A percentile compares a stretch with the other conserved stretches of the same genome.
Conservation (phyloP, 2,329 filamentous ascomycete genomes). For the Leptographium radiaticola region DNA sequence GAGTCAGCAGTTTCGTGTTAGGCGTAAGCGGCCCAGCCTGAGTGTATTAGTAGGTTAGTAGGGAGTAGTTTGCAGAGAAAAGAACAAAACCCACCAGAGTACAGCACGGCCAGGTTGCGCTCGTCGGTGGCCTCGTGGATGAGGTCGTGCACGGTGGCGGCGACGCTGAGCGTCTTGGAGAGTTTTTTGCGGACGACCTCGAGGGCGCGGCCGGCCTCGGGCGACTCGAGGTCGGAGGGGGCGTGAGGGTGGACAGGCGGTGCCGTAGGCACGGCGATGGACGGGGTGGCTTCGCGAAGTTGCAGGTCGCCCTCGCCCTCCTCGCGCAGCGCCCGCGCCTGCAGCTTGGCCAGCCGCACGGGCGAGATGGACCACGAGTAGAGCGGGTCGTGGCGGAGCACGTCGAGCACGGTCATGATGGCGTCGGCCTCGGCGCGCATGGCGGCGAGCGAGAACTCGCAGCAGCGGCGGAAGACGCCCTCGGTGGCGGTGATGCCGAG, state of each 20-base stretch:
- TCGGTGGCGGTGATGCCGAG: slow-evolving; percentile 95
- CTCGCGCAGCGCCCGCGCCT: slow-evolving; percentile 31
- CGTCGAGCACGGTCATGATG: slow-evolving; percentile 97
- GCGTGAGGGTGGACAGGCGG: not conserved
- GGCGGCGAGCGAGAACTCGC: slow-evolving; percentile 92
- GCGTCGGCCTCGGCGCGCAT: slow-evolving; percentile 89
- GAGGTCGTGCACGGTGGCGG: slow-evolving; percentile 89
- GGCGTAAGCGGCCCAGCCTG: slow-evolving; percentile 9
- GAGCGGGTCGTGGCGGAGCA: slow-evolving; percentile 92
- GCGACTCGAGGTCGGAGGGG: slow-evolving; percentile 36
- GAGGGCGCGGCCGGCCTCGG: slow-evolving; percentile 80
- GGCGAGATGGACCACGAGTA: slow-evolving; percentile 90
- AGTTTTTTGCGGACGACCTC: slow-evolving; percentile 94
- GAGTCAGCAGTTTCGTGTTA: not conserved
- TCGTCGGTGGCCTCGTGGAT: slow-evolving; percentile 95
- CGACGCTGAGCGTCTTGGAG: slow-evolving; percentile 83
- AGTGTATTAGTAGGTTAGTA: not conserved
- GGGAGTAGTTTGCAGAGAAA: not conserved
- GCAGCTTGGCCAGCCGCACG: slow-evolving; percentile 49
- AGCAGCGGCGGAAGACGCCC: slow-evolving; percentile 93
- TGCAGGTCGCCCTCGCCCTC: slow-evolving; percentile 10
- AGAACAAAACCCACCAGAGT: slow-evolving; percentile 46
- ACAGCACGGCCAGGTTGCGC: slow-evolving; percentile 80
- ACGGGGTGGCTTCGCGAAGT: not conserved
- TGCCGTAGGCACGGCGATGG: not conserved